These are phyloP conservation scores for Phyllostachys edulis DNA, from an alignment of 176 grass and related monocot genomes.

Conservation along the genomic window DNA sequence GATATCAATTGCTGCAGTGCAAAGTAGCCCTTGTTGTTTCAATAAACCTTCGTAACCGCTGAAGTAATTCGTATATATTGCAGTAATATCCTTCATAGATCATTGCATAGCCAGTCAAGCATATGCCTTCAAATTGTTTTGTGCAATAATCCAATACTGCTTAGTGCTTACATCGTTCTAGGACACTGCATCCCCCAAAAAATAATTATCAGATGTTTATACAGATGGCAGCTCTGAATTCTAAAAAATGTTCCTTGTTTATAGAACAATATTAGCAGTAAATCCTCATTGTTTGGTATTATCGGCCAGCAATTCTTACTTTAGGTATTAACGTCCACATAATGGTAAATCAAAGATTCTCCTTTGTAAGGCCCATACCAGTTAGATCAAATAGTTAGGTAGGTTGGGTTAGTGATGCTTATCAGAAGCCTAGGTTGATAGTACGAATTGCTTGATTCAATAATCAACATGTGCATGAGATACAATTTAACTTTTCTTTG, in stretches of 20 bases:
- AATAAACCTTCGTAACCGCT: background rate
- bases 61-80: background rate
- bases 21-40: background rate
- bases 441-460: background rate
- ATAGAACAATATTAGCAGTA: background rate
- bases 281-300: background rate
- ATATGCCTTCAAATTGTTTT: background rate
- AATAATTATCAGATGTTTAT: background rate
- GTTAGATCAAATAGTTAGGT: background rate
- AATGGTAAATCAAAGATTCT: background rate
- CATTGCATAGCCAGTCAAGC: background rate
- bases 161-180: background rate
- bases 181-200: background rate
- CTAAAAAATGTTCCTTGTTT: background rate
- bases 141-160: background rate
- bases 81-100: background rate
- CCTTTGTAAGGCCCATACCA: background rate
- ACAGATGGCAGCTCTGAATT: background rate
- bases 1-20: background rate
- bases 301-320: background rate
- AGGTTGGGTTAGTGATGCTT: background rate
- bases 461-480: background rate
- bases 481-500: background rate
- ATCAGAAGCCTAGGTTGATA: too few relatives aligned
- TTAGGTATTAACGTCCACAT: background rate